Evolutionary conservation across 2,329 filamentous ascomycete genomes (phyloP), one percentile per base, ranked within the genome.

Genomic region (Aphanocladium album): DNA sequence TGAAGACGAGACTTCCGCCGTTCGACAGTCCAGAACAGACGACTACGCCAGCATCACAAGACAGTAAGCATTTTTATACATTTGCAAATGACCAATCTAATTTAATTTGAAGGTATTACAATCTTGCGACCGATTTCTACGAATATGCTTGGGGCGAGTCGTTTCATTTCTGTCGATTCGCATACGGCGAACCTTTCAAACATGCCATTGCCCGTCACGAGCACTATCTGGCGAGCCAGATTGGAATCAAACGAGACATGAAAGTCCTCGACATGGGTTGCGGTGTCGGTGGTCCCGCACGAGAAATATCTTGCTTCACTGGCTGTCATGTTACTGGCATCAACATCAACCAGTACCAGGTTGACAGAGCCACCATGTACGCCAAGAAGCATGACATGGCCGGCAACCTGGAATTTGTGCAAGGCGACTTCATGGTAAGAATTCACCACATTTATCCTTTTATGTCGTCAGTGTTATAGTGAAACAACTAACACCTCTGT

Each of bases 341-440:
- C 74, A 97, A 96, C 85, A 96, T 96, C 86, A 97, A 96, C 77
- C 91, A 96, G 78, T 97, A 97, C 81, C 93, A 97, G 79, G 96
- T 97, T 65, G 83, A 95, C 73, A 89, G 93, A 61, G 93, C 92
- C 2, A 91, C 87, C 19, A 80, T 82, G 54, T 96, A 96, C 72
- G 91, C 91, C 1, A 77, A 83, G 63, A 89, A 89, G 74, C 90
- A 96, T 74, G 87, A 88, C 23, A 80, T 97, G 45, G 82, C 86
- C 1, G 74, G 89, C 69, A 90, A 95, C 77, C 78, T 96, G 67
- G 83, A 81, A 66, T 96, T 91, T 71, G 87, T 90, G 67, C 96
- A 96, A 83, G 92, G 92, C 56, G 92, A 96, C 71, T 97, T 97
- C 75, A 96, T 96, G 93, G 80, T 81, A 69, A 37, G 76, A 63